These are phyloP conservation scores for Corinectria fuckeliana DNA, from an alignment of 2,329 filamentous ascomycete species.

Conservation along the genomic window DNA sequence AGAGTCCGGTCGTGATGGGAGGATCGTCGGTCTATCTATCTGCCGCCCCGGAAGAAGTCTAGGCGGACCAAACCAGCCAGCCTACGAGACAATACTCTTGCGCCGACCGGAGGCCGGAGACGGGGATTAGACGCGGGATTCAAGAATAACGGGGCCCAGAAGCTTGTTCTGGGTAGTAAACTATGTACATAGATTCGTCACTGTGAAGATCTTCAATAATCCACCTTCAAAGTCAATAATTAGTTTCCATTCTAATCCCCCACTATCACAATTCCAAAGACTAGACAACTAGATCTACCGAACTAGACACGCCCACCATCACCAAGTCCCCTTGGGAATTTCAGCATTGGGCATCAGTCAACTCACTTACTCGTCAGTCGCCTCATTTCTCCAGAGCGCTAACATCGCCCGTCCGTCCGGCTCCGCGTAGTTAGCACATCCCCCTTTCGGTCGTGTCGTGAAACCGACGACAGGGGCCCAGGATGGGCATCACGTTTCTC, in stretches of 20 bases:
- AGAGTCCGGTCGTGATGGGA: too few species aligned
- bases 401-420: neutral
- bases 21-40: too few species aligned
- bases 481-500: too few species aligned
- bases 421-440: neutral
- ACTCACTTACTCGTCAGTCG: neutral
- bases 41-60: too few species aligned
- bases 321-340: neutral
- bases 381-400: neutral
- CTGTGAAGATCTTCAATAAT: neutral
- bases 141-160: neutral
- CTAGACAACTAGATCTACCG: too few species aligned
- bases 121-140: neutral
- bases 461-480: too few species aligned
- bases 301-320: neutral
- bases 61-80: too few species aligned
- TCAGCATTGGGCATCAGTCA: too few species aligned
- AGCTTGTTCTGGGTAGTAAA: neutral
- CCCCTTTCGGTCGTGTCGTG: too few species aligned
- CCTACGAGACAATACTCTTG: too few species aligned
- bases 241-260: neutral
- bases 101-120: neutral
- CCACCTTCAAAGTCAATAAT: neutral
- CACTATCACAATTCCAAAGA: neutral
- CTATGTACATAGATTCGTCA: neutral